Conservation (phyloP, 2,329 filamentous ascomycete genomes). For the Colletotrichum chlorophyti region DNA sequence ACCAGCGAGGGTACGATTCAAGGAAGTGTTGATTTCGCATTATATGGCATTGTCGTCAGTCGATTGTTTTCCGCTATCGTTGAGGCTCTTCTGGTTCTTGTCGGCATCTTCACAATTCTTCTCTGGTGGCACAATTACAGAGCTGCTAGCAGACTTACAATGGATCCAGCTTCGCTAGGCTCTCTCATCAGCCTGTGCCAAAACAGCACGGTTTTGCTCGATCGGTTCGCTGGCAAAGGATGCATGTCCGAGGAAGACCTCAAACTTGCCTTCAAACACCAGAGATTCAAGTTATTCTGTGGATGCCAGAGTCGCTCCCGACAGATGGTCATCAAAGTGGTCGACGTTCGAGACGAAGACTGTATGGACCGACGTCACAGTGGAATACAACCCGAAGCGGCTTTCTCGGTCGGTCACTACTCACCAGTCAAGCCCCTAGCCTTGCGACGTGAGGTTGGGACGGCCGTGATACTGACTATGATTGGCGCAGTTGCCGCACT, state of each 20-base stretch:
- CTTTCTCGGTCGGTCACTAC: conserved; percentile 17
- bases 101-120: background rate
- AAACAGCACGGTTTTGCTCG: conserved; percentile 16
- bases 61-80: conserved; percentile 37
- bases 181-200: conserved; percentile 33
- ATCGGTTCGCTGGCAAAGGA: conserved; percentile 12
- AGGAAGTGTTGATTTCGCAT: conserved; percentile 21
- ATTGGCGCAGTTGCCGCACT: conserved; percentile 9
- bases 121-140: background rate
- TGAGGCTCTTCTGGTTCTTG: conserved; percentile 34
- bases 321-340: conserved; percentile 9
- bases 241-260: conserved; percentile 2
- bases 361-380: background rate
- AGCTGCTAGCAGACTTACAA: conserved; percentile 30
- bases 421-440: conserved; percentile 13
- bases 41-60: conserved; percentile 41
- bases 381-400: background rate
- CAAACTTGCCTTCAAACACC: conserved; percentile 7
- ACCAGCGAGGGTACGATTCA: background rate
- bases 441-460: conserved; percentile 1
- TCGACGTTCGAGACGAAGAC: background rate
- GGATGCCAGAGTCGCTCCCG: background rate
- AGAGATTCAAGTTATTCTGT: conserved; percentile 2
- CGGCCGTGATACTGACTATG: background rate
- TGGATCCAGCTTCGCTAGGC: conserved; percentile 36